These are phyloP conservation scores for Pyrus betulifolia DNA, from an alignment of 306 rosid genomes.

Conservation along the genomic window DNA sequence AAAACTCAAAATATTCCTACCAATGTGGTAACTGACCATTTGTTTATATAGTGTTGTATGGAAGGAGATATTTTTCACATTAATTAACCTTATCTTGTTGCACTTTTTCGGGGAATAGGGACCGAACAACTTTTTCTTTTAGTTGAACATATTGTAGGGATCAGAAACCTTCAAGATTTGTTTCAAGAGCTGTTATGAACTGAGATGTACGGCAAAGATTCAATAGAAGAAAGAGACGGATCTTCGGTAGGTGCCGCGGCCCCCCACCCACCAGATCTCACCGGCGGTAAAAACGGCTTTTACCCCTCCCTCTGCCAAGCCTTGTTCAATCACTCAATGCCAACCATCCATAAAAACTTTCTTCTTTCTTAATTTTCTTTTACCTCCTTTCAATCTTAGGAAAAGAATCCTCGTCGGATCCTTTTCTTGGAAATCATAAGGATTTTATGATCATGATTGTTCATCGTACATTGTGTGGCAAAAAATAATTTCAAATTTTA, in stretches of 20 bases:
- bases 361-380: background rate
- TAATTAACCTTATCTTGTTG: constrained; percentile 12
- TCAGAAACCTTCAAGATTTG: constrained; percentile 3
- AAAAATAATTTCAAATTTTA: too few relatives aligned
- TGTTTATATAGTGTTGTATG: too few relatives aligned
- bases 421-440: too few relatives aligned
- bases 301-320: too few relatives aligned
- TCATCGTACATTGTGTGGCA: too few relatives aligned
- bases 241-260: constrained; percentile 19
- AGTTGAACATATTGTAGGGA: constrained; percentile 8
- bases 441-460: too few relatives aligned
- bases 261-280: background rate
- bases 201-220: constrained; percentile 11
- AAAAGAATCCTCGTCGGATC: too few relatives aligned
- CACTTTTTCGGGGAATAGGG: background rate
- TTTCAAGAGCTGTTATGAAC: background rate
- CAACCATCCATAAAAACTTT: background rate
- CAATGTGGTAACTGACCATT: too few relatives aligned
- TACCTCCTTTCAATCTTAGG: background rate
- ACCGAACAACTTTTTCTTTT: background rate
- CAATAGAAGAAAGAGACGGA: background rate
- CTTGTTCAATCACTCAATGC: background rate
- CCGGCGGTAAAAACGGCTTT: constrained; percentile 21
- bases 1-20: too few relatives aligned
- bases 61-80: too few relatives aligned